These are phyloP conservation scores for Capsicum baccatum DNA, from an alignment of 257 asterid species.

Conservation along the genomic window DNA sequence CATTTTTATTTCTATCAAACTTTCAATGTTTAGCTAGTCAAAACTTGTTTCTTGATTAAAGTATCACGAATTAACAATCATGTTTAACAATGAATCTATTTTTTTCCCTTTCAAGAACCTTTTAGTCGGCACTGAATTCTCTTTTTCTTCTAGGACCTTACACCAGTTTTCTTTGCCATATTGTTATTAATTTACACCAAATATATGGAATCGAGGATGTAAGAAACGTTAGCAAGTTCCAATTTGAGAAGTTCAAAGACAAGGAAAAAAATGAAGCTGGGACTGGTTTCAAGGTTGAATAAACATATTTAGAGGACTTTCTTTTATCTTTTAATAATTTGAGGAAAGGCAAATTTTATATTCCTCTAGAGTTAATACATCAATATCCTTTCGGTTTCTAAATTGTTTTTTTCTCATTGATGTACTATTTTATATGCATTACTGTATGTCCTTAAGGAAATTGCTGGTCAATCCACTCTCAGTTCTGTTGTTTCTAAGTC, in stretches of 20 bases:
- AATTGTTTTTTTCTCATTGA: not conserved
- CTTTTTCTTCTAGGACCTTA: not conserved
- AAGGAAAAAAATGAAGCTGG: not conserved
- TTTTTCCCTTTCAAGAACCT: not conserved
- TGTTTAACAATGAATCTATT: not conserved
- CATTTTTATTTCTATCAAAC: not conserved
- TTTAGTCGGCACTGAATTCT: not conserved
- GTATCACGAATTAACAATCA: not conserved
- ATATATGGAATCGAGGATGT: slow-evolving; percentile 3
- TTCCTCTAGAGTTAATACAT: not conserved
- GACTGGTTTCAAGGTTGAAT: slow-evolving; percentile 13
- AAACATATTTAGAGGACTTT: not conserved
- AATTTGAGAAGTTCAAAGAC: not conserved
- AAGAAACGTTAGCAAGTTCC: not conserved
- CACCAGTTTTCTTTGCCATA: not conserved
- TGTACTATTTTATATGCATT: not conserved
- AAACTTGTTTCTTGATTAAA: not conserved
- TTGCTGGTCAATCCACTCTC: not conserved
- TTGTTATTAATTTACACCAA: slow-evolving; percentile 1
- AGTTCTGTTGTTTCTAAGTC: not conserved
- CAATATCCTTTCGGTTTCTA: slow-evolving; percentile 14
- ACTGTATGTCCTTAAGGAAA: not conserved
- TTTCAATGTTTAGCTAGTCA: not conserved
- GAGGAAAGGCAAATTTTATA: not conserved
- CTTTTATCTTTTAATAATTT: not conserved